Evolutionary conservation across 2,329 filamentous ascomycete genomes (phyloP).

Genomic region (Phialophora chinensis): DNA sequence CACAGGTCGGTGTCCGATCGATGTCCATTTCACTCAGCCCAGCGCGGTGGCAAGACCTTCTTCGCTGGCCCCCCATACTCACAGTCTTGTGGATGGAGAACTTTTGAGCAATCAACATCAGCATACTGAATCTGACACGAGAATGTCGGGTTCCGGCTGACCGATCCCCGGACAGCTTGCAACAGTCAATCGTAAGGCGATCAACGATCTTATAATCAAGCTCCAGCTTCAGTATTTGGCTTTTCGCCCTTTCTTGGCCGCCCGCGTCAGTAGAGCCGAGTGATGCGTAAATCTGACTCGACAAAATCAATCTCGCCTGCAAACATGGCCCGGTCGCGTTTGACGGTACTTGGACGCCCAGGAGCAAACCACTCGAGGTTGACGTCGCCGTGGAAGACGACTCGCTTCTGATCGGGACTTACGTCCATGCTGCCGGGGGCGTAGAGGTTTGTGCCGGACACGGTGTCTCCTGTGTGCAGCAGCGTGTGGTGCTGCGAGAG

Average conservation of each 20-base stretch:
- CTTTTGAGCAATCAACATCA: neutral
- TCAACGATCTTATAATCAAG: neutral
- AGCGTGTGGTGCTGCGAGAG: conserved; percentile 24
- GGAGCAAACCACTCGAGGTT: conserved; percentile 30
- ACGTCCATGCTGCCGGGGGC: conserved; percentile 35
- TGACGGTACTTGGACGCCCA: conserved; percentile 10
- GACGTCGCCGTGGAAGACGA: conserved; percentile 34
- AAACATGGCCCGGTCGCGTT: conserved; percentile 31
- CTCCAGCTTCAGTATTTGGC: neutral
- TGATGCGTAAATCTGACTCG: conserved; percentile 16
- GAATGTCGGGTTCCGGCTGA: neutral
- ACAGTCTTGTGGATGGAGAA: neutral
- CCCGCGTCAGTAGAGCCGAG: conserved; percentile 15
- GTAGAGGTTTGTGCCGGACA: conserved; percentile 21
- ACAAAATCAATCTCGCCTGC: conserved; percentile 28
- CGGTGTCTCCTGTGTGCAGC: conserved; percentile 24
- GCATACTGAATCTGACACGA: neutral
- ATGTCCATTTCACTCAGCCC: neutral
- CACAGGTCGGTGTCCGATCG: neutral
- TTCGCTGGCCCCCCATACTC: too few relatives aligned
- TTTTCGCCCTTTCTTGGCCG: neutral
- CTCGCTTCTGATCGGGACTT: conserved; percentile 22
- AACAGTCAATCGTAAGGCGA: neutral
- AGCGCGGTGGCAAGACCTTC: neutral
- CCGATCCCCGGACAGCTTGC: neutral